A percentile compares a stretch with the other conserved stretches of the same genome.
Conservation (phyloP, 768 basidiomycete species). For the Guyanaporus albipodus region DNA sequence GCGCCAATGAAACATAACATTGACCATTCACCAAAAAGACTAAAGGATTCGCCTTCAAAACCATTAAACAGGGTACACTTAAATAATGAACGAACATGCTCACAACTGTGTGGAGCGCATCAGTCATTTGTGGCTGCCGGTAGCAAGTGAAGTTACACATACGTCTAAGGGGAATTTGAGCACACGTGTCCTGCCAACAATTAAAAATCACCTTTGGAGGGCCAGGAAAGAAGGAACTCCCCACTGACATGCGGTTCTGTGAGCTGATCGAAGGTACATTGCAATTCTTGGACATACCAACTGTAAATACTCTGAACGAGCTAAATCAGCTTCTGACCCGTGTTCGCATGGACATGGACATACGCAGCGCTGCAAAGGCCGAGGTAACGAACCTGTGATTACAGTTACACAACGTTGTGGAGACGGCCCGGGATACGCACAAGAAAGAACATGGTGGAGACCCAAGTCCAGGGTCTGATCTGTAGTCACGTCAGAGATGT, state of each 20-base stretch:
- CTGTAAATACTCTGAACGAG: background rate
- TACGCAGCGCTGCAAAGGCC: conserved; percentile 8
- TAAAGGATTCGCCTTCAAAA: conserved; percentile 2
- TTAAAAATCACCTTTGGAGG: conserved; percentile 3
- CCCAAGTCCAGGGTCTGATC: conserved; percentile 1
- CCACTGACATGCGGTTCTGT: conserved; percentile 1
- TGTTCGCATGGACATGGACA: background rate
- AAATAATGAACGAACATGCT: background rate
- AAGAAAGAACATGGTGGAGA: conserved; percentile 5
- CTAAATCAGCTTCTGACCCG: background rate
- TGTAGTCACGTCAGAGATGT: background rate
- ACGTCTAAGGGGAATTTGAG: conserved; percentile 1
- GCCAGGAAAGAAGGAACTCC: conserved; percentile 9
- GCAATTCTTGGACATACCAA: background rate
- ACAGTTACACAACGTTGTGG: background rate
- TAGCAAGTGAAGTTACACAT: background rate
- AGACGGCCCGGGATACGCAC: background rate
- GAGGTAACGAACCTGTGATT: conserved; percentile 9
- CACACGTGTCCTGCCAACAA: no score
- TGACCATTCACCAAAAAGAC: background rate
- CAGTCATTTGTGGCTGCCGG: background rate
- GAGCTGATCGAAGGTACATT: background rate
- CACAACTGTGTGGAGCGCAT: conserved; percentile 5
- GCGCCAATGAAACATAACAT: background rate
- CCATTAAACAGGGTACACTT: background rate